Evolutionary conservation across 306 rosid genomes (phyloP), one percentile per base, ranked within the genome.

Genomic region (Sicyos edulis): DNA sequence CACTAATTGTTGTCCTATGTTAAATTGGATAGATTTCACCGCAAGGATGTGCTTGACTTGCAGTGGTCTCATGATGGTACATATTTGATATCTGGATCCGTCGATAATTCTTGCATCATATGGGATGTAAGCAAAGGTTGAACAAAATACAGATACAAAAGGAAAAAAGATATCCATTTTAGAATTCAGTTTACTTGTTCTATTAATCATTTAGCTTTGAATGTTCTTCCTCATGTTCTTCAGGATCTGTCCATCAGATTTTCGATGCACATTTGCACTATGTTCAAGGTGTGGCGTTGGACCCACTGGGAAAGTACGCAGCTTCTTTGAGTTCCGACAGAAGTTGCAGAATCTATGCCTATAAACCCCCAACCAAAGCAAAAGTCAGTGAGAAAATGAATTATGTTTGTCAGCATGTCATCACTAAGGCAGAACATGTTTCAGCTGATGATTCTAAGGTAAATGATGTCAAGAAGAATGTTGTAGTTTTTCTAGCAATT

Each of bases 281-380:
- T 82, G 99, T 88, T 85, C 99, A 93, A 81, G 99, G 97, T 78
- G 97, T 93, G 65, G 95, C 99, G 47, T 91, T 93, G 96, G 96
- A 19, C 19, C 19, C 49, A 50, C 44, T 37, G 44, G 44, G 44
- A 37, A 37, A 37, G 44, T 37, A 37, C 44, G 44, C 44, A 1
- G 44, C 44, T 37, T 37, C 44, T 37, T 8, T 37, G 44, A 37
- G 44, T 37, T 37, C 44, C 5, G 44, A 37, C 44, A 37, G 44
- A 37, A 37, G 44, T 37, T 37, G 44, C 44, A 37, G 44, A 37
- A 37, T 37, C 44, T 37, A 37, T 37, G 44, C 44, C 44, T 37
- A 37, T 37, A 37, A 37, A 37, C 44, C 44, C 44, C 44, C 44
- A 37, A 37, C 44, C 44, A 37, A 37, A 37, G 44, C 8, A 37